phyloP scores from a whole-genome alignment of 1,284 basidiomycete genomes.

The Cutaneotrichosporon mucoides region DNA sequence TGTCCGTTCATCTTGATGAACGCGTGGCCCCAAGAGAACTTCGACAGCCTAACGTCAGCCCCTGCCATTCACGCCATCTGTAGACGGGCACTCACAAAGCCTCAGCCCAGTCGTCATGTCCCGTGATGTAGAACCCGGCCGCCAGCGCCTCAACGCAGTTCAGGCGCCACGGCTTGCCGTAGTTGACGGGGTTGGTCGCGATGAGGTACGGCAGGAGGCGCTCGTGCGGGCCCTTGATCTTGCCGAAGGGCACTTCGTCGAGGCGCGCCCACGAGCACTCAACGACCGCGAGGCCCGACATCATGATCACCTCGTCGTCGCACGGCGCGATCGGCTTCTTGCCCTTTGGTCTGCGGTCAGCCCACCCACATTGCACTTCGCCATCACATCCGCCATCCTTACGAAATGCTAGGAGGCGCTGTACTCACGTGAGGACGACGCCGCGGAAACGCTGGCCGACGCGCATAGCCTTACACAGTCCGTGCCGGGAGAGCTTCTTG shows the following conservation, averaged over 20 bases:
- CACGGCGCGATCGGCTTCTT: slow-evolving; percentile 74
- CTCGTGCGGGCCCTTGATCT: slow-evolving; percentile 90
- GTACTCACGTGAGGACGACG: slow-evolving; percentile 80
- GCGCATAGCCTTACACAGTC: slow-evolving; percentile 75
- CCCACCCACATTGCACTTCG: too few species aligned
- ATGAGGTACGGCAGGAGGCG: slow-evolving; percentile 87
- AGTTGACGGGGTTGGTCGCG: slow-evolving; percentile 91
- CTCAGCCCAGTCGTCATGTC: slow-evolving; percentile 74
- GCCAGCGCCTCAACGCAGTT: slow-evolving; percentile 92
- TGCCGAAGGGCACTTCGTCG: slow-evolving; percentile 88
- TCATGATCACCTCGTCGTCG: slow-evolving; percentile 74
- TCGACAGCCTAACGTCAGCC: slow-evolving; percentile 53
- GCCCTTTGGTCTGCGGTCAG: slow-evolving; percentile 69
- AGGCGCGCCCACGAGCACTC: slow-evolving; percentile 97
- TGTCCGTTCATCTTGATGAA: slow-evolving; percentile 77
- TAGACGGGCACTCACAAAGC: slow-evolving; percentile 50
- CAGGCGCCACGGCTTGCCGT: slow-evolving; percentile 86
- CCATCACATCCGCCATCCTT: too few species aligned
- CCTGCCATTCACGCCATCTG: background rate
- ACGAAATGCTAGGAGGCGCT: too few species aligned
- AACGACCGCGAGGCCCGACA: slow-evolving; percentile 83
- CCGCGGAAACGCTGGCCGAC: slow-evolving; percentile 86
- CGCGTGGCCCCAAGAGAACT: slow-evolving; percentile 82
- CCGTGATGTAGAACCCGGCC: slow-evolving; percentile 86
- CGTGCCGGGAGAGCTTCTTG: slow-evolving; percentile 83